Evolutionary conservation across 805 yeast genomes (phyloP).

Genomic region (Yarrowia sp.): DNA sequence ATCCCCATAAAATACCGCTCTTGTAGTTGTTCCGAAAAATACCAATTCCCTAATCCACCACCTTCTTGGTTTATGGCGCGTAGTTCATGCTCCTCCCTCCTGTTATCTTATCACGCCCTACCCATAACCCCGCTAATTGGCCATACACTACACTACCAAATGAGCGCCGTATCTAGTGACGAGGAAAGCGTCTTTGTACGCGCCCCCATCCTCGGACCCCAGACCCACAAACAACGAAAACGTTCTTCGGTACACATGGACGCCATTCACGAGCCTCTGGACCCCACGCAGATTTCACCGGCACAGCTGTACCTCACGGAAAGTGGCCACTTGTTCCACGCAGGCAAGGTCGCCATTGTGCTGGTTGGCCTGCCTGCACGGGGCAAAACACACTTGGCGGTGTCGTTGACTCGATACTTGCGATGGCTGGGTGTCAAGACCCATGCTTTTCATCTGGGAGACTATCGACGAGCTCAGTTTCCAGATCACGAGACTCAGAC

Average conservation of each 20-base stretch:
- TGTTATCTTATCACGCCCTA: not conserved
- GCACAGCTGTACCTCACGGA: conserved; percentile 93
- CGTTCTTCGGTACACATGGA: conserved; percentile 40
- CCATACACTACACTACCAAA: not conserved
- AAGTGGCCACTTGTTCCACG: conserved; percentile 88
- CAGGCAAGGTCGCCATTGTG: conserved; percentile 87
- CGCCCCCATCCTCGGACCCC: conserved; percentile 18
- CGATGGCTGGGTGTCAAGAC: conserved; percentile 96
- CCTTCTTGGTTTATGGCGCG: no score
- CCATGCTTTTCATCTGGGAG: conserved; percentile 87
- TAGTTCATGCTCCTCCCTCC: not conserved
- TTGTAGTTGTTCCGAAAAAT: no score
- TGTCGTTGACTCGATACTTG: conserved; percentile 83
- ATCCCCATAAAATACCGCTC: no score
- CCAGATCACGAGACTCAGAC: conserved; percentile 28
- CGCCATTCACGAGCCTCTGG: conserved; percentile 65
- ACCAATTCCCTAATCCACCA: no score
- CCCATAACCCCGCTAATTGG: no score
- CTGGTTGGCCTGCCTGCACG: conserved; percentile 93
- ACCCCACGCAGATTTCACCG: conserved; percentile 71
- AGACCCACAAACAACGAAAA: conserved; percentile 19
- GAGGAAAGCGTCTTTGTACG: conserved; percentile 23
- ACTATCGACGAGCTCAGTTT: conserved; percentile 61
- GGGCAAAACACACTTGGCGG: conserved; percentile 91
- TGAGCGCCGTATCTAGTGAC: conserved; percentile 26